Percentiles rank a stretch among this genome's conserved stretches.
Evolutionary conservation across 2,329 filamentous ascomycete species (phyloP).

Genomic region (Graphilbum fragrans): DNA sequence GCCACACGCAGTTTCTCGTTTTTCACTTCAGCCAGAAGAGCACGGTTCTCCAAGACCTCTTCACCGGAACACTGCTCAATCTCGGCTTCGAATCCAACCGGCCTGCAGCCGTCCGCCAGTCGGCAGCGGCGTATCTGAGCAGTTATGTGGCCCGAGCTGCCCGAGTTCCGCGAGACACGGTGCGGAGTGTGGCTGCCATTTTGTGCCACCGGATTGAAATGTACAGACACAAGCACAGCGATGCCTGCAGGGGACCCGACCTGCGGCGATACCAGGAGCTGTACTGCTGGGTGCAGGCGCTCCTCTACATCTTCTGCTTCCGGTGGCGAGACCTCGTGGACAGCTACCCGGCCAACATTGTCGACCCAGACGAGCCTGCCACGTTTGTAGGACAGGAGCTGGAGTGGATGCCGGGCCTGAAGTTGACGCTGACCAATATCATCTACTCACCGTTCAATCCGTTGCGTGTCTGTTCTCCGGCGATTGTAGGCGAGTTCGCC

Average conservation of each 20-base stretch:
- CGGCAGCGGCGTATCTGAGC: constrained; percentile 82
- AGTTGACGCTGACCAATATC: constrained; percentile 61
- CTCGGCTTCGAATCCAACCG: constrained; percentile 59
- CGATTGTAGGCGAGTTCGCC: constrained; percentile 85
- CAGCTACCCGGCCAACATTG: constrained; percentile 44
- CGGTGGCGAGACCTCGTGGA: constrained; percentile 83
- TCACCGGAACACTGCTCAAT: constrained; percentile 65
- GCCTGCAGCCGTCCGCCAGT: constrained; percentile 64
- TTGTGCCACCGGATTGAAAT: constrained; percentile 67
- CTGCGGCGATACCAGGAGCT: constrained; percentile 72
- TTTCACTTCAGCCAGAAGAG: constrained; percentile 90
- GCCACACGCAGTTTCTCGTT: constrained; percentile 88
- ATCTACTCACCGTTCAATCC: constrained; percentile 88
- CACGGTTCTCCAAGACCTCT: constrained; percentile 65
- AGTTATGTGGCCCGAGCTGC: constrained; percentile 89
- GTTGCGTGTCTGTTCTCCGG: constrained; percentile 83
- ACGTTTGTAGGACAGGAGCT: constrained; percentile 60
- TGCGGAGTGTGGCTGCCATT: constrained; percentile 72
- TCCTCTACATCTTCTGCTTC: constrained; percentile 95
- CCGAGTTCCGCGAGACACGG: constrained; percentile 61
- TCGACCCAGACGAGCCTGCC: constrained; percentile 49
- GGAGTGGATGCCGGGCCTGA: constrained; percentile 63
- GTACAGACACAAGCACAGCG: constrained; percentile 61
- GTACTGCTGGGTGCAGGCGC: constrained; percentile 77
- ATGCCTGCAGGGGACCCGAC: constrained; percentile 70